phyloP scores from a whole-genome alignment of 2,329 filamentous ascomycete genomes.

The Blastomyces silverae region DNA sequence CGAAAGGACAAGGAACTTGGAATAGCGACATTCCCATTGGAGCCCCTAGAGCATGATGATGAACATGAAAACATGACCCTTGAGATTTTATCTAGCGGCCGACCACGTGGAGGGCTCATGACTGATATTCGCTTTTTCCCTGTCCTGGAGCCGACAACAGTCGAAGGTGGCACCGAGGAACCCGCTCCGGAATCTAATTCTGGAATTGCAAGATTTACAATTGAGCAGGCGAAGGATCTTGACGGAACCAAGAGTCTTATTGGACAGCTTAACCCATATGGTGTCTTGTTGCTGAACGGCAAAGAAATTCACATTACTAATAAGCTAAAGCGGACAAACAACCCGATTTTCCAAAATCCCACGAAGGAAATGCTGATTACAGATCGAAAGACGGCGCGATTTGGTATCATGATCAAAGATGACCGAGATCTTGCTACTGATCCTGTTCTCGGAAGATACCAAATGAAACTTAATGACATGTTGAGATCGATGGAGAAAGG shows the following conservation, averaged over 20 bases:
- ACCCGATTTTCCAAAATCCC: slow-evolving; percentile 90
- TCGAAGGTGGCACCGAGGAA: slow-evolving; percentile 68
- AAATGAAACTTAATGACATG: slow-evolving; percentile 93
- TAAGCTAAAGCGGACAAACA: slow-evolving; percentile 94
- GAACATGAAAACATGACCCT: slow-evolving; percentile 79
- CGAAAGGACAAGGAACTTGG: slow-evolving; percentile 96
- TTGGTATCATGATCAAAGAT: slow-evolving; percentile 91
- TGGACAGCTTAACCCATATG: slow-evolving; percentile 86
- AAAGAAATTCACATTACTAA: slow-evolving; percentile 85
- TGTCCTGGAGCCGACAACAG: slow-evolving; percentile 61
- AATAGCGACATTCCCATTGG: slow-evolving; percentile 74
- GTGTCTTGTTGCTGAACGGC: slow-evolving; percentile 77
- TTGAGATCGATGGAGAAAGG: slow-evolving; percentile 84
- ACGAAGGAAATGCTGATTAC: slow-evolving; percentile 93
- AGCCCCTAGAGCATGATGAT: slow-evolving; percentile 67
- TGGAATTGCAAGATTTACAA: slow-evolving; percentile 85
- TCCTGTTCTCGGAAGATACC: slow-evolving; percentile 80
- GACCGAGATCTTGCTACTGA: slow-evolving; percentile 80
- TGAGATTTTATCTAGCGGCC: slow-evolving; percentile 77
- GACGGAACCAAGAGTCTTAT: slow-evolving; percentile 89
- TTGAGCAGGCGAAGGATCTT: slow-evolving; percentile 94
- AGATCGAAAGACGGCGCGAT: slow-evolving; percentile 79
- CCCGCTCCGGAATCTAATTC: slow-evolving; percentile 85
- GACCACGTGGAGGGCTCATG: slow-evolving; percentile 70
- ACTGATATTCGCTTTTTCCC: slow-evolving; percentile 93